Conservation (phyloP, 495 filamentous ascomycete species). For the Aspergillus hancockii region DNA sequence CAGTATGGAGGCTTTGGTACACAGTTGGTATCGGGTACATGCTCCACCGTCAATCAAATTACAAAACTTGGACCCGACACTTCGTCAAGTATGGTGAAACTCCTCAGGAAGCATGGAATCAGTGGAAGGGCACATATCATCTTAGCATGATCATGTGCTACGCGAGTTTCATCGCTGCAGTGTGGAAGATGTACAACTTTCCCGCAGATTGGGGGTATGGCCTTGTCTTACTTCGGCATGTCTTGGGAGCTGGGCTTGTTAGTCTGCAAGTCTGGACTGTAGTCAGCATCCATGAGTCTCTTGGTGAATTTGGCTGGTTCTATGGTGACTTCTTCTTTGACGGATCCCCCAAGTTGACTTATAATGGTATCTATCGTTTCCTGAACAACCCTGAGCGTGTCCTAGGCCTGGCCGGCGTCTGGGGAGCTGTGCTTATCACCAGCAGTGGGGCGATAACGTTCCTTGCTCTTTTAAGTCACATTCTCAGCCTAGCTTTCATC, state of each 20-base stretch:
- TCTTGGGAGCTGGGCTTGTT: conserved; percentile 77
- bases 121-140: conserved; percentile 97
- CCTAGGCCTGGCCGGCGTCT: conserved; percentile 90
- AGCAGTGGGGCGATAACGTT: conserved; percentile 80
- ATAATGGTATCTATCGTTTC: conserved; percentile 96
- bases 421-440: conserved; percentile 92
- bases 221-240: conserved; percentile 80
- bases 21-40: conserved; percentile 84
- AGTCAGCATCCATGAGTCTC: conserved; percentile 90
- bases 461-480: conserved; percentile 81
- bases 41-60: conserved; percentile 79
- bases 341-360: conserved; percentile 80
- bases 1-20: conserved; percentile 88
- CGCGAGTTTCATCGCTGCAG: conserved; percentile 82
- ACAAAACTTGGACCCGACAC: conserved; percentile 92
- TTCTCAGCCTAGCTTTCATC: conserved; percentile 83
- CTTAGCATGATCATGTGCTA: conserved; percentile 88
- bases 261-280: conserved; percentile 92
- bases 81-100: conserved; percentile 96
- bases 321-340: conserved; percentile 97
- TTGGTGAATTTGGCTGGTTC: conserved; percentile 99
- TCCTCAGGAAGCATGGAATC: conserved; percentile 87
- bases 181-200: conserved; percentile 92
- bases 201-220: conserved; percentile 85
- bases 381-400: conserved; percentile 96